Evolutionary conservation across 108 stramenopile species (phyloP), one percentile per base, ranked within the genome.

Genomic region (Hondaea fermentalgiana): DNA sequence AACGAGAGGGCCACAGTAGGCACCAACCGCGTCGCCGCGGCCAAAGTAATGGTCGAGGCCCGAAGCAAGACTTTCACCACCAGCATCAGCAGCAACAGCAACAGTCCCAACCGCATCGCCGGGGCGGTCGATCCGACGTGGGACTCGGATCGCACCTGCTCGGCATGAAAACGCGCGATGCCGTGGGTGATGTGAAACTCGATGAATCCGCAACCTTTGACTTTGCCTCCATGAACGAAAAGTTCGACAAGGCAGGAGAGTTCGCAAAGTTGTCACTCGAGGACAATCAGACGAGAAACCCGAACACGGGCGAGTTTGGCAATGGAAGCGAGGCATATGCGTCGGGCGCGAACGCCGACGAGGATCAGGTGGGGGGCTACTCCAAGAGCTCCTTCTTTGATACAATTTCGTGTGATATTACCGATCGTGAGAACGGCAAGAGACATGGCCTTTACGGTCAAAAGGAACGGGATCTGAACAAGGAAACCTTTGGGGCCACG

Each of bases 401-500:
- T 45, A 90, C 91, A 25, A 25, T 89, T 14, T 60, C 58, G 44
- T 60, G 88, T 21, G 42, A 60, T 71, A 91, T 88, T 87, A 91
- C 64, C 87, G 90, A 16, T 91, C 89, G 57, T 76, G 89, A 45
- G 60, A 87, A 45, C 57, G 91, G 88, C 90, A 91, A 72, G 90
- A 88, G 55, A 72, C 53, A 57, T 57, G 88, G 51, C 58, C 89
- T 19, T 45, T 91, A 21, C 57, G 91, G 49, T 51, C 88, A 51
- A 23, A 88, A 89, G 43, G 92, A 92, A 90, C 72, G 91, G 88
- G 88, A 92, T 44, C 88, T 91, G 12, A 92, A 92, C 72, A 91
- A 89, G 92, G 92, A 92, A 5, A 92, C 92, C 23, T 92, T 92
- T 57, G 92, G 92, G 58, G 91, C 88, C 16, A 91, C 91, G 8